Evolutionary conservation across 2,329 filamentous ascomycete species (phyloP).

Genomic region (Thielaviopsis punctulata): DNA sequence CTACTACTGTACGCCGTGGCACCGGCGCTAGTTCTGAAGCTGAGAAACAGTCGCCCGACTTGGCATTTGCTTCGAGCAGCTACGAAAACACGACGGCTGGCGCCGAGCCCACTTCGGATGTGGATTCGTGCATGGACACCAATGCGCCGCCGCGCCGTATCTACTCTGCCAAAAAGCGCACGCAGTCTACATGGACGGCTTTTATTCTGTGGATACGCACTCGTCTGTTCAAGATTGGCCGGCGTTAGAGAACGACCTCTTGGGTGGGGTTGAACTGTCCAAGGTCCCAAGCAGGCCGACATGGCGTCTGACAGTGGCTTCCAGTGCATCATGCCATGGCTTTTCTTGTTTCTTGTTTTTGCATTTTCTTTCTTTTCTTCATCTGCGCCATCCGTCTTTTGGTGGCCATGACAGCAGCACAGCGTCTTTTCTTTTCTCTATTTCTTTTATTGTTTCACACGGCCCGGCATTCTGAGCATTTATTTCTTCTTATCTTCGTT

Average conservation of each 20-base stretch:
- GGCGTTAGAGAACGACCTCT: slow-evolving; percentile 16
- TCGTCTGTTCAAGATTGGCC: slow-evolving; percentile 25
- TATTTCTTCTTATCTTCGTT: neutral
- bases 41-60: slow-evolving; percentile 22
- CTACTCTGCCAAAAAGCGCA: slow-evolving; percentile 39
- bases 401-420: neutral
- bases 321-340: neutral
- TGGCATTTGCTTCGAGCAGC: slow-evolving; percentile 27
- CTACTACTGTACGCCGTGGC: slow-evolving; percentile 3
- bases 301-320: neutral
- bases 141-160: slow-evolving; percentile 21
- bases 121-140: slow-evolving; percentile 27
- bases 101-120: slow-evolving; percentile 16
- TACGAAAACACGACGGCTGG: slow-evolving; percentile 27
- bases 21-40: slow-evolving; percentile 18
- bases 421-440: slow-evolving; percentile 1
- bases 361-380: neutral
- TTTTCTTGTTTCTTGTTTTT: slow-evolving; percentile 1
- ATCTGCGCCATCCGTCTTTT: neutral
- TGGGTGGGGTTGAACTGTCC: neutral
- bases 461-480: slow-evolving; percentile 2
- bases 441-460: neutral
- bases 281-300: neutral
- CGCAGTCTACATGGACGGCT: slow-evolving; percentile 42
- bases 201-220: slow-evolving; percentile 49